Evolutionary conservation across 2,329 filamentous ascomycete species (phyloP), one percentile per base, ranked within the genome.

Genomic region (Calonectria montana): DNA sequence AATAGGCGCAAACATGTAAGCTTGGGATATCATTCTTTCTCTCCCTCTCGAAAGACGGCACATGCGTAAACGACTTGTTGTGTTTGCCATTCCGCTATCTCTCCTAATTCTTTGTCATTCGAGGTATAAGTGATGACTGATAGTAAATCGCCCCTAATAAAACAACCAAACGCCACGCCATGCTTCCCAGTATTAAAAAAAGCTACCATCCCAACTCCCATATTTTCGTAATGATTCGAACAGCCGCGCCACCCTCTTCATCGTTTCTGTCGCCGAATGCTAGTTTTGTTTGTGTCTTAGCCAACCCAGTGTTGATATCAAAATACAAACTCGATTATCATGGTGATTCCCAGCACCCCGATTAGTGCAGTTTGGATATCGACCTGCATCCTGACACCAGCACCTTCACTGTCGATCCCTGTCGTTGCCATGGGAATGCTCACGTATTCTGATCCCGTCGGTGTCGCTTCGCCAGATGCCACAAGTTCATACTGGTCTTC

Each of bases 401-500:
- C 41, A n/a, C 25, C 69, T 18, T 76, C 66, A 10, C 48, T 62
- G 18, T 67, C n/a, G 53, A 31, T 59, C 23, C 53, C 53, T 37
- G 31, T 68, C 3, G 77, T 76, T 15, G 74, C 68, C 37, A 73
- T 29, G 2, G 77, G 76, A 25, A 76, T 53, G 4, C 71, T 71
- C 23, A 75, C 70, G 6, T 73, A 70, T 10, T 65, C 75, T 13
- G 72, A 72, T 0, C 31, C 68, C 3, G 72, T 73, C 7, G 77
- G 77, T 7, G 77, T 76, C 15, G 48, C 61, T 41, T 63, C 73
- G 4, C 67, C 71, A 2, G 76, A 77, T 13, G 72, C 78, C 10
- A 77, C 79, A 3, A 79, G 67, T 21, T 77, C 77, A 53, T 78
- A 72, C 16, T 75, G 65, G 37, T 83, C 77, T 7, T 78, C 78